These are phyloP conservation scores for Glaciozyma martinii DNA, from an alignment of 768 basidiomycete species.

Conservation along the genomic window DNA sequence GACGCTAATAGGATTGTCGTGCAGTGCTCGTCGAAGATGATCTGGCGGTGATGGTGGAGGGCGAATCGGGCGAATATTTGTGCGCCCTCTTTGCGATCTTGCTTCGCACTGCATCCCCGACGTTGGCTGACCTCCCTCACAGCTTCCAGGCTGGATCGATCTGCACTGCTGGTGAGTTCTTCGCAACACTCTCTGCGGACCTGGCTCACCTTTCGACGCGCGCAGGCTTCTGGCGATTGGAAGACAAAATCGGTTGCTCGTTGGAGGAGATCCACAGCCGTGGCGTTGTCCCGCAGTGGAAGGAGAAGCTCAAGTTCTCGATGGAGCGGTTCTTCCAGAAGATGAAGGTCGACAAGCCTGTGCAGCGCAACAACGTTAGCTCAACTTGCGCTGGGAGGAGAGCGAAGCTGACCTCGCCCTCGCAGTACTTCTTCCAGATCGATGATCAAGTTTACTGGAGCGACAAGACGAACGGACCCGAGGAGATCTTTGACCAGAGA, in stretches of 20 bases:
- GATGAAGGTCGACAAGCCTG: constrained; percentile 57
- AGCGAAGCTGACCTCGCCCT: constrained; percentile 29
- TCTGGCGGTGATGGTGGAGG: constrained; percentile 37
- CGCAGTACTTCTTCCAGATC: constrained; percentile 14
- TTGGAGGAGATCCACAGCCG: constrained; percentile 62
- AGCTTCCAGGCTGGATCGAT: constrained; percentile 69
- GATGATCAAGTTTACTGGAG: constrained; percentile 10
- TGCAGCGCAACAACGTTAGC: constrained; percentile 54
- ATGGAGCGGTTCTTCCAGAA: constrained; percentile 64
- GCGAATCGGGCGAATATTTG: constrained; percentile 51
- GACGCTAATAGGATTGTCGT: constrained; percentile 46
- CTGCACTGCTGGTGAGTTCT: constrained; percentile 51
- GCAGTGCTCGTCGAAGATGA: constrained; percentile 35
- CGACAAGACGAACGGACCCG: constrained; percentile 36
- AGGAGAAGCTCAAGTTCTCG: constrained; percentile 54
- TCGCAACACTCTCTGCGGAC: neutral
- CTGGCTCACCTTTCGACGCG: neutral
- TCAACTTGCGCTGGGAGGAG: constrained; percentile 41
- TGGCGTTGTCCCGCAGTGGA: constrained; percentile 66
- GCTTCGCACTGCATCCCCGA: neutral
- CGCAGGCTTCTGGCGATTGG: constrained; percentile 64
- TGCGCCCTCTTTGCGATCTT: neutral
- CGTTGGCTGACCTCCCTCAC: neutral
- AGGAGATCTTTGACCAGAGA: constrained; percentile 45
- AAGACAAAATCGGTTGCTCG: constrained; percentile 64